Conservation (phyloP, 2,329 filamentous ascomycete genomes). For the Cladosporium sp. region DNA sequence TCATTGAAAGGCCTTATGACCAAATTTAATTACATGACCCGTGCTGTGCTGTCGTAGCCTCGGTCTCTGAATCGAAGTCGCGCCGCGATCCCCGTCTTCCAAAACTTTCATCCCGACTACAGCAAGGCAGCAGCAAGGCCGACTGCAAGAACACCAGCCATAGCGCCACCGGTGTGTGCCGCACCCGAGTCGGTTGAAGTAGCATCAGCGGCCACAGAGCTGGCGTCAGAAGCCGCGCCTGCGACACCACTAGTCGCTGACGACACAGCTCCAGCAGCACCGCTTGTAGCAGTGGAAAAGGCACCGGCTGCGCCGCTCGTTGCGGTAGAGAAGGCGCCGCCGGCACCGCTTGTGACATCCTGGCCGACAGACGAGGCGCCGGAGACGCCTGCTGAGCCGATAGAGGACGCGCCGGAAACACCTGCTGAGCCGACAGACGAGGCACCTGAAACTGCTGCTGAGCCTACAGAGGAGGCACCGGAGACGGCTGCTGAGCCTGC, state of each 20-base stretch:
- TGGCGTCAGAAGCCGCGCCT: neutral
- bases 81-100: neutral
- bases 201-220: neutral
- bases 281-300: constrained; percentile 13
- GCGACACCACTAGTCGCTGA: neutral
- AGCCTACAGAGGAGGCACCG: neutral
- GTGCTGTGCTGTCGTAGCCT: too few species aligned
- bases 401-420: neutral
- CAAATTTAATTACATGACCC: too few species aligned
- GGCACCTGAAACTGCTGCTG: neutral
- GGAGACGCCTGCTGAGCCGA: neutral
- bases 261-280: constrained; percentile 7
- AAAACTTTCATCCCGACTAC: neutral
- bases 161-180: constrained; percentile 1
- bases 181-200: neutral
- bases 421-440: neutral
- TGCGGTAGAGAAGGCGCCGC: constrained; percentile 14
- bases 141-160: constrained; percentile 4
- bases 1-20: too few species aligned
- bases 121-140: constrained; percentile 8
- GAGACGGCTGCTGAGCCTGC: neutral
- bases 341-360: neutral
- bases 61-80: too few species aligned
- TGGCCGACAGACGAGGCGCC: neutral
- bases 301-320: constrained; percentile 14